Percentiles rank a stretch among this genome's conserved stretches.
Evolutionary conservation across 306 rosid species (phyloP).

Genomic region (Rosa rugosa): DNA sequence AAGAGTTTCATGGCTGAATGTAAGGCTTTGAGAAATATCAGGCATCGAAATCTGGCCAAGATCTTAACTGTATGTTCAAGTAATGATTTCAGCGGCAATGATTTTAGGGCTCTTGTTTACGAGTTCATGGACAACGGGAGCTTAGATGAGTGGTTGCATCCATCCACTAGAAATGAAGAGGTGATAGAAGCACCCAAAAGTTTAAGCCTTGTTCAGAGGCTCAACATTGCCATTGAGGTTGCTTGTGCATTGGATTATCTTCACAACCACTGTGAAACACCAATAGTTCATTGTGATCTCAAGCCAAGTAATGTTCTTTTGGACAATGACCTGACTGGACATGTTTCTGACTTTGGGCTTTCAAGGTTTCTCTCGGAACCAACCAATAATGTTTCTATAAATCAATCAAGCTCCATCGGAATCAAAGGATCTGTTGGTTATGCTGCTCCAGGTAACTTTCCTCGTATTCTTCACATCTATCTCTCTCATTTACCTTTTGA

Average conservation of each 20-base stretch:
- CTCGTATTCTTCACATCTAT: not conserved
- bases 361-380: not conserved
- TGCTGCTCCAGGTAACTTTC: not conserved
- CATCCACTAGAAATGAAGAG: not conserved
- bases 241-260: not conserved
- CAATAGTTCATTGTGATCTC: not conserved
- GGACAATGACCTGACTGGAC: not conserved
- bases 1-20: not conserved
- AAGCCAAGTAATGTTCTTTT: not conserved
- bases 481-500: not conserved
- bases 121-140: not conserved
- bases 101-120: not conserved
- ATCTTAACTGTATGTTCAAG: not conserved
- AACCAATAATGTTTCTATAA: not conserved
- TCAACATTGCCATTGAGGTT: not conserved
- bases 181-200: not conserved
- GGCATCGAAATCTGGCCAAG: not conserved
- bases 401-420: not conserved
- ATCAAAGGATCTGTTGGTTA: not conserved
- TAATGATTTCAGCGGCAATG: not conserved
- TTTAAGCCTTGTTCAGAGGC: not conserved
- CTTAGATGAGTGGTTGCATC: slow-evolving; percentile 7
- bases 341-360: not conserved
- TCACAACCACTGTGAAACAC: not conserved
- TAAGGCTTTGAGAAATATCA: not conserved